Conservation (phyloP, 2,329 filamentous ascomycete species). For the Fusarium aywerte region DNA sequence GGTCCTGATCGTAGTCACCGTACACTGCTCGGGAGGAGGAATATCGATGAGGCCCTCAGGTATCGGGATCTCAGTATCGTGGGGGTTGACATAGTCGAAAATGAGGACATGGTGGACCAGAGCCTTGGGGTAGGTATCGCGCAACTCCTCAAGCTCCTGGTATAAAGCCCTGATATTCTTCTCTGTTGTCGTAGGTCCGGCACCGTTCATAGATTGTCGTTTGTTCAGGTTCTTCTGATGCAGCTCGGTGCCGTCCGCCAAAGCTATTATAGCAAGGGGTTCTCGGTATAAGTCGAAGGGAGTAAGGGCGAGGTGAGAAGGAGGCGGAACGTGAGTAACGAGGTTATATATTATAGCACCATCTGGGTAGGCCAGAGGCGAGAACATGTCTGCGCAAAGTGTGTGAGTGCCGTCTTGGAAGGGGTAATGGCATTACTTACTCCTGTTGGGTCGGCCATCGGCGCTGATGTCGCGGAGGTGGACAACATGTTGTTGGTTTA, state of each 20-base stretch:
- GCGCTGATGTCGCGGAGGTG: constrained; percentile 87
- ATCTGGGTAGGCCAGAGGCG: constrained; percentile 85
- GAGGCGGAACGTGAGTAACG: constrained; percentile 80
- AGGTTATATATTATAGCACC: constrained; percentile 91
- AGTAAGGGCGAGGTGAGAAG: constrained; percentile 80
- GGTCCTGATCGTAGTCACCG: constrained; percentile 82
- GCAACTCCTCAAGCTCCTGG: constrained; percentile 76
- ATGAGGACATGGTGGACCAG: constrained; percentile 82
- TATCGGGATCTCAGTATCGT: constrained; percentile 63
- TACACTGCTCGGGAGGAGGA: constrained; percentile 74
- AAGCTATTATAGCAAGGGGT: constrained; percentile 82
- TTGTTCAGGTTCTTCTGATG: constrained; percentile 64
- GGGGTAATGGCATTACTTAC: constrained; percentile 59
- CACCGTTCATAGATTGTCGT: constrained; percentile 63
- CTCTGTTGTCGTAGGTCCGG: constrained; percentile 62
- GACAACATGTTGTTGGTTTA: constrained; percentile 83
- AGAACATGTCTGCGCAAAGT: constrained; percentile 81
- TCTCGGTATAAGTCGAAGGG: constrained; percentile 94
- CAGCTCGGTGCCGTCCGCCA: constrained; percentile 83
- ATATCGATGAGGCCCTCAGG: constrained; percentile 77
- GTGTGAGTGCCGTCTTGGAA: constrained; percentile 34
- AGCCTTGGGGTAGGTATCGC: constrained; percentile 78
- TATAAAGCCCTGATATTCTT: constrained; percentile 68
- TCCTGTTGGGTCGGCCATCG: constrained; percentile 85
- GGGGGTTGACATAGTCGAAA: constrained; percentile 74